Evolutionary conservation across 306 rosid genomes (phyloP).

Genomic region (Cajanus cajan): DNA sequence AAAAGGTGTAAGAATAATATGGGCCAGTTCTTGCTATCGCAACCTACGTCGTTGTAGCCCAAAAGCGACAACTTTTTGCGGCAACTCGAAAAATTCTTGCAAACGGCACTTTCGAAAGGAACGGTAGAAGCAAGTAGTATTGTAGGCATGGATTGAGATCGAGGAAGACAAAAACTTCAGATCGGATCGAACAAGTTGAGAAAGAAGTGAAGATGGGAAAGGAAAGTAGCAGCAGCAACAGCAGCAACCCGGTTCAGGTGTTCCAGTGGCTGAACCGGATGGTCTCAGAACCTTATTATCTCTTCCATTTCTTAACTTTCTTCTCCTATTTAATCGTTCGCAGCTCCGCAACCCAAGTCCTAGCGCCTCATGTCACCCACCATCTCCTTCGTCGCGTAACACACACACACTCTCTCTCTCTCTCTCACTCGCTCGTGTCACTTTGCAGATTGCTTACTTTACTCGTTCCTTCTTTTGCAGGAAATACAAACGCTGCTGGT

Average conservation of each 20-base stretch:
- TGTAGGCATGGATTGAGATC: no score
- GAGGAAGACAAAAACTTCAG: not conserved
- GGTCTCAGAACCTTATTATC: slow-evolving; percentile 77
- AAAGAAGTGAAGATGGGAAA: slow-evolving; percentile 31
- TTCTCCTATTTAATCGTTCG: slow-evolving; percentile 82
- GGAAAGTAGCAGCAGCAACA: no score
- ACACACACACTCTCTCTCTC: slow-evolving; percentile 21
- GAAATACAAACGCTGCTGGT: slow-evolving; percentile 71
- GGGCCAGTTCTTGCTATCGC: no score
- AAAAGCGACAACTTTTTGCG: no score
- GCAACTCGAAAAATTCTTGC: no score
- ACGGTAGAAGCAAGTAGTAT: no score
- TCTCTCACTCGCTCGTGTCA: not conserved
- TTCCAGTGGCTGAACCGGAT: slow-evolving; percentile 51
- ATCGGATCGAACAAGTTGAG: not conserved
- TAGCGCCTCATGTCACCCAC: slow-evolving; percentile 43
- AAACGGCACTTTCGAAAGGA: no score
- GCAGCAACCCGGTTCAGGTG: slow-evolving; percentile 4
- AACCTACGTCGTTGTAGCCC: no score
- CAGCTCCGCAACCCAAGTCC: slow-evolving; percentile 45
- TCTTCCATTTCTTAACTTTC: slow-evolving; percentile 71
- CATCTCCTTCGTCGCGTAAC: slow-evolving; percentile 67
- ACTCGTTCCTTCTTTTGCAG: slow-evolving; percentile 35
- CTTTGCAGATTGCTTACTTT: not conserved
- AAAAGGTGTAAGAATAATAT: no score